phyloP scores from a whole-genome alignment of 2,329 filamentous ascomycete genomes.

The Cadophora malorum region DNA sequence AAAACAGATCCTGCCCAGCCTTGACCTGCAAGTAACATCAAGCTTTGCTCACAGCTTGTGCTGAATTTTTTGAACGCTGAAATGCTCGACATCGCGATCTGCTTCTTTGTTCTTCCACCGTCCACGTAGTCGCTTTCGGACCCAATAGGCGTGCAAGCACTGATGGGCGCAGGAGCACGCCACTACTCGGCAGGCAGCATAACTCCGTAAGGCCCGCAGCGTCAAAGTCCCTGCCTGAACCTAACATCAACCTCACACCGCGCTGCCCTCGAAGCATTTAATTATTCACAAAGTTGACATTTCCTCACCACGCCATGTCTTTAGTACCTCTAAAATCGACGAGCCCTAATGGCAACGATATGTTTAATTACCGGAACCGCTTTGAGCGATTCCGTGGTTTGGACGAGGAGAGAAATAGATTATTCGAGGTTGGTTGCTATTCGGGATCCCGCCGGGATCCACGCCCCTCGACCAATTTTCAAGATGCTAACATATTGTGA shows the following conservation, averaged over 20 bases:
- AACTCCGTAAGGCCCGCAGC: not conserved
- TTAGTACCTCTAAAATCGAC: not conserved
- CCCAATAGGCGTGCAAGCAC: not conserved
- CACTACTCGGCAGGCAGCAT: not conserved
- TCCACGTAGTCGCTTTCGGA: not conserved
- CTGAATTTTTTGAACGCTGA: too few species aligned
- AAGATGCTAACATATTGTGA: not conserved
- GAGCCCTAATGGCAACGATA: not conserved
- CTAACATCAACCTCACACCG: not conserved
- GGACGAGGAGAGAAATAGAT: not conserved
- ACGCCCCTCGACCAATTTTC: too few species aligned
- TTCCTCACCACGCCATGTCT: not conserved
- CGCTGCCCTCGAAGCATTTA: not conserved
- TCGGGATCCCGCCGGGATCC: not conserved
- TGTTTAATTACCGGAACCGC: not conserved
- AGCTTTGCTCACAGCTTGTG: too few species aligned
- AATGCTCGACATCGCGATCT: not conserved
- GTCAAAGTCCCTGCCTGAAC: not conserved
- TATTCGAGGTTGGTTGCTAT: not conserved
- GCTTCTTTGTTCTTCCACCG: conserved; percentile 2
- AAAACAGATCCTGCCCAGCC: too few species aligned
- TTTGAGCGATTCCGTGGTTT: not conserved
- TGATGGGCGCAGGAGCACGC: not conserved
- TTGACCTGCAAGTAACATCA: too few species aligned
- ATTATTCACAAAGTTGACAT: not conserved